A percentile compares a stretch with the other conserved stretches of the same genome.
These are phyloP conservation scores for Cylindrotheca closterium DNA, from an alignment of 108 stramenopile genomes.

Conservation along the genomic window DNA sequence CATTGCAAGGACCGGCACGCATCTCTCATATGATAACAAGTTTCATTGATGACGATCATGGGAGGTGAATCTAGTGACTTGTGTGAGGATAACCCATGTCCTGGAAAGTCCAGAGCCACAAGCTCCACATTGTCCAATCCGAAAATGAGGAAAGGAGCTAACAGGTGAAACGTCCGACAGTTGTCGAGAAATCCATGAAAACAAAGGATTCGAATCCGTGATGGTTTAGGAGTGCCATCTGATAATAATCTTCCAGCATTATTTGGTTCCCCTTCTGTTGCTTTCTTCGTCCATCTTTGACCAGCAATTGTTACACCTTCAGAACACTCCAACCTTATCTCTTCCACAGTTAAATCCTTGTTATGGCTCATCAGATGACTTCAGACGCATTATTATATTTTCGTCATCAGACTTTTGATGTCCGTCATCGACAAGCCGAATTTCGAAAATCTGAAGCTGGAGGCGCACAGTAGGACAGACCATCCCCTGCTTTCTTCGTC, in stretches of 20 bases:
- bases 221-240: not conserved
- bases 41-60: slow-evolving; percentile 43
- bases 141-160: slow-evolving; percentile 51
- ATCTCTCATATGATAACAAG: slow-evolving; percentile 53
- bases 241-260: not conserved
- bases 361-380: too few relatives aligned
- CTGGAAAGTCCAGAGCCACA: slow-evolving; percentile 66
- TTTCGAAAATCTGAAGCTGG: too few relatives aligned
- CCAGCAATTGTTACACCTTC: slow-evolving; percentile 27
- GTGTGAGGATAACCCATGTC: slow-evolving; percentile 52
- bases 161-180: slow-evolving; percentile 58
- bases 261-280: not conserved
- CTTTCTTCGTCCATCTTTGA: slow-evolving; percentile 15
- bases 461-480: too few relatives aligned
- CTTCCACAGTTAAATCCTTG: not conserved
- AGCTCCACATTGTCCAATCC: slow-evolving; percentile 33
- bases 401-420: too few relatives aligned
- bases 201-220: slow-evolving; percentile 41
- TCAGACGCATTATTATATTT: too few relatives aligned
- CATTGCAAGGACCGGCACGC: slow-evolving; percentile 41
- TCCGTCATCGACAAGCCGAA: too few relatives aligned
- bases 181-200: slow-evolving; percentile 86
- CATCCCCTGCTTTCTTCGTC: too few relatives aligned
- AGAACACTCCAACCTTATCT: slow-evolving; percentile 1
- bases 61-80: slow-evolving; percentile 47